phyloP scores from a whole-genome alignment of 1,284 basidiomycete genomes.

The Omphalotus olearius region DNA sequence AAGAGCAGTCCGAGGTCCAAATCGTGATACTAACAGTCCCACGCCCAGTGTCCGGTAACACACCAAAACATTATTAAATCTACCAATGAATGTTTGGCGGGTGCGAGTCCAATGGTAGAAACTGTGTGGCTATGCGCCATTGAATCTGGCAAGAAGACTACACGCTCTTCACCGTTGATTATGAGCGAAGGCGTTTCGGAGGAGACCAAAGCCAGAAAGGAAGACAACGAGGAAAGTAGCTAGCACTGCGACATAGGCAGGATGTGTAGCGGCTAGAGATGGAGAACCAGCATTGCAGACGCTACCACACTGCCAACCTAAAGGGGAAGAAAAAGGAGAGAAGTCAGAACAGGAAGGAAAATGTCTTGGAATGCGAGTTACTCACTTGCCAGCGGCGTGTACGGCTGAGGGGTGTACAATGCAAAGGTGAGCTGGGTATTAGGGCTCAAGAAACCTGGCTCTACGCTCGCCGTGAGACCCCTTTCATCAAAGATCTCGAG shows the following conservation, averaged over 20 bases:
- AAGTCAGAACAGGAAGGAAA: conserved; percentile 2
- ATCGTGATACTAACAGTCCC: too few species aligned
- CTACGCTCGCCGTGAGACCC: conserved; percentile 55
- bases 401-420: conserved; percentile 78
- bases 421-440: conserved; percentile 78
- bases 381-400: conserved; percentile 73
- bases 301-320: conserved; percentile 71
- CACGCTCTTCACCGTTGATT: not conserved
- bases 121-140: not conserved
- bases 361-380: conserved; percentile 17
- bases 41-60: too few species aligned
- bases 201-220: conserved; percentile 64
- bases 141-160: not conserved
- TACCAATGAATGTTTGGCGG: too few species aligned
- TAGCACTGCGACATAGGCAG: conserved; percentile 61
- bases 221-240: conserved; percentile 70
- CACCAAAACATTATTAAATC: too few species aligned
- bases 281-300: conserved; percentile 55
- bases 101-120: too few species aligned
- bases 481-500: conserved; percentile 61
- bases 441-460: conserved; percentile 65
- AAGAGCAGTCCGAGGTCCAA: too few species aligned
- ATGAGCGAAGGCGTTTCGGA: conserved; percentile 31
- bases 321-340: conserved; percentile 7
- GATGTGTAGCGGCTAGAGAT: conserved; percentile 38